These are phyloP conservation scores for Aureobasidium leucospermi DNA, from an alignment of 2,329 filamentous ascomycete species.

Conservation along the genomic window DNA sequence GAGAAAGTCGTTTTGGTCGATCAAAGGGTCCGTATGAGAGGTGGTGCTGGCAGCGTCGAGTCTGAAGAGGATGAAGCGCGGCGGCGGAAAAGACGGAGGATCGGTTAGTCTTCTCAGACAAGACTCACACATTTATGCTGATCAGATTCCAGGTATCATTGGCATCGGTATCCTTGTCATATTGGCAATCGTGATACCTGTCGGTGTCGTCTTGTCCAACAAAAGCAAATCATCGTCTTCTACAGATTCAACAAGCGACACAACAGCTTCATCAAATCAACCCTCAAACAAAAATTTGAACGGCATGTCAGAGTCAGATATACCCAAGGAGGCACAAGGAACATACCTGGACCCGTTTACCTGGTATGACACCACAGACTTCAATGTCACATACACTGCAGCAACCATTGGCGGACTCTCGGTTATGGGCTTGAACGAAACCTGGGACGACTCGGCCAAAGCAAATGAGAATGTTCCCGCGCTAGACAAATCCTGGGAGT, in stretches of 20 bases:
- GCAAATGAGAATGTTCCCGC: constrained; percentile 76
- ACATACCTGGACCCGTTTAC: constrained; percentile 81
- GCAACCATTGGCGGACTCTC: constrained; percentile 78
- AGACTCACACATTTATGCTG: constrained; percentile 14
- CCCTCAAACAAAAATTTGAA: constrained; percentile 40
- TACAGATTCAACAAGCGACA: constrained; percentile 15
- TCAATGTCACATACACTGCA: constrained; percentile 90
- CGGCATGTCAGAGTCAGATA: constrained; percentile 35
- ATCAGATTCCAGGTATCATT: constrained; percentile 11
- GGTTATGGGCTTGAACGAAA: constrained; percentile 77
- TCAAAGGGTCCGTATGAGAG: constrained; percentile 34
- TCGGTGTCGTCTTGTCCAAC: constrained; percentile 39
- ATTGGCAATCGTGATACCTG: constrained; percentile 40
- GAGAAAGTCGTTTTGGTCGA: constrained; percentile 32
- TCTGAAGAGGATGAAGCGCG: constrained; percentile 30
- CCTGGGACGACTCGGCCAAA: constrained; percentile 74
- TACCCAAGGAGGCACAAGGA: constrained; percentile 55
- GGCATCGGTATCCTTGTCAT: constrained; percentile 35
- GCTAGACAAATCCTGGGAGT: constrained; percentile 70
- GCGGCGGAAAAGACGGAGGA: constrained; percentile 48
- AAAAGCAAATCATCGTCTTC: constrained; percentile 29
- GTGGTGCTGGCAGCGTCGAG: constrained; percentile 28
- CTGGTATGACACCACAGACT: constrained; percentile 84
- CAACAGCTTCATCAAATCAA: constrained; percentile 20
- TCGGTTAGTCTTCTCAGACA: constrained; percentile 41